Percentiles rank a stretch among this genome's conserved stretches.
phyloP scores from a whole-genome alignment of 352 stramenopile species.

The Pythium sukuiense region DNA sequence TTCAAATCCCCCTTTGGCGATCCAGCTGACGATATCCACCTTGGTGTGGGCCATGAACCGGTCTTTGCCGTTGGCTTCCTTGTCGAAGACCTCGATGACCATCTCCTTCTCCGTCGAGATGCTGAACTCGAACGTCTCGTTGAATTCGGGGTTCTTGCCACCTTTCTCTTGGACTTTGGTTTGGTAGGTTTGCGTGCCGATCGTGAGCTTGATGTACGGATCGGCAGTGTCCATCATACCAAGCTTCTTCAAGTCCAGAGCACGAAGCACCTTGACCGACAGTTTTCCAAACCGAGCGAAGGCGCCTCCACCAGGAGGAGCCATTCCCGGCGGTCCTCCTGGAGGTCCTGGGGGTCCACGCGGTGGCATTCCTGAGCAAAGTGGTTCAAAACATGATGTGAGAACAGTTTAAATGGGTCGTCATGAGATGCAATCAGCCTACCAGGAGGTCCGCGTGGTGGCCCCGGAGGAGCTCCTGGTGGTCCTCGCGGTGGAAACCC shows the following conservation, averaged over 20 bases:
- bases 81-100: slow-evolving; percentile 91
- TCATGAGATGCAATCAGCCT: not conserved
- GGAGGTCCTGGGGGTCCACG: slow-evolving; percentile 34
- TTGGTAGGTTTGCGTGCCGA: slow-evolving; percentile 83
- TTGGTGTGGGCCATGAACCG: slow-evolving; percentile 92
- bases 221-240: slow-evolving; percentile 93
- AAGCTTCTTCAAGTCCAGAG: slow-evolving; percentile 91
- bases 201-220: slow-evolving; percentile 92
- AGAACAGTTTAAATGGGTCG: not conserved
- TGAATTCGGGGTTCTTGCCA: slow-evolving; percentile 93
- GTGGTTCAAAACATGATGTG: not conserved
- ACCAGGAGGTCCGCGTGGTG: slow-evolving; percentile 27
- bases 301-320: slow-evolving; percentile 39
- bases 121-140: slow-evolving; percentile 94
- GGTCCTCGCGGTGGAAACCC: slow-evolving; percentile 30
- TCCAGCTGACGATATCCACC: slow-evolving; percentile 92
- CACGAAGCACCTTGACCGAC: slow-evolving; percentile 88
- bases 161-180: slow-evolving; percentile 87
- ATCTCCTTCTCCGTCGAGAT: slow-evolving; percentile 95
- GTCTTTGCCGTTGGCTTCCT: slow-evolving; percentile 89
- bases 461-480: slow-evolving; percentile 23
- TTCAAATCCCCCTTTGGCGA: slow-evolving; percentile 91
- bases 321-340: slow-evolving; percentile 26
- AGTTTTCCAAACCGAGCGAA: slow-evolving; percentile 92
- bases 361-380: slow-evolving; percentile 25